These are phyloP conservation scores for Polyplosphaeria fusca DNA, from an alignment of 495 filamentous ascomycete species.

Conservation along the genomic window DNA sequence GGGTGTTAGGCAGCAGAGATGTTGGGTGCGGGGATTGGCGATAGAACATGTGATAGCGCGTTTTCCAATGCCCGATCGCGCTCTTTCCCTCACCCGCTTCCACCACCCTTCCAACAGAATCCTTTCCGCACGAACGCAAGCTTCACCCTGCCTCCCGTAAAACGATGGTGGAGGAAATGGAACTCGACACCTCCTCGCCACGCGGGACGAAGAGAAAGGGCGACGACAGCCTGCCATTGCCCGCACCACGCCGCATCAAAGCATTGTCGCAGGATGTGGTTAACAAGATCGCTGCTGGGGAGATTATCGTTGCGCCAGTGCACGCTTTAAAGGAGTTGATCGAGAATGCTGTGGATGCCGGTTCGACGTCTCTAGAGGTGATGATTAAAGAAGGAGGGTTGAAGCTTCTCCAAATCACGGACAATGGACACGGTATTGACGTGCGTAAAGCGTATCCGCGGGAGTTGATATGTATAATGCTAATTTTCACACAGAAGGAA, in stretches of 20 bases:
- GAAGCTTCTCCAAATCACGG: slow-evolving; percentile 94
- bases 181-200: slow-evolving; percentile 14
- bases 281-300: slow-evolving; percentile 98
- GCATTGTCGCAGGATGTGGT: slow-evolving; percentile 92
- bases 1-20: no score
- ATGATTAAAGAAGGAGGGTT: slow-evolving; percentile 95
- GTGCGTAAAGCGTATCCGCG: slow-evolving; percentile 49
- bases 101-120: background rate
- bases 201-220: slow-evolving; percentile 35
- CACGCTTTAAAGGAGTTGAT: slow-evolving; percentile 97
- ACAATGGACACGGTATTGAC: slow-evolving; percentile 96
- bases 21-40: no score
- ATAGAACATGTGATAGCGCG: no score
- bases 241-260: slow-evolving; percentile 71
- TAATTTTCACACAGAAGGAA: slow-evolving; percentile 47
- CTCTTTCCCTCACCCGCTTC: background rate
- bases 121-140: background rate
- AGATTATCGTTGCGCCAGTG: slow-evolving; percentile 97
- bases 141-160: background rate
- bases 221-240: slow-evolving; percentile 20
- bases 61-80: no score
- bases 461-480: background rate
- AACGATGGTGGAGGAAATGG: slow-evolving; percentile 26
- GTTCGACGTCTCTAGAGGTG: slow-evolving; percentile 86
- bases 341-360: slow-evolving; percentile 96